Conservation (phyloP, 1,284 basidiomycete species). For the Agroathelia rolfsii region DNA sequence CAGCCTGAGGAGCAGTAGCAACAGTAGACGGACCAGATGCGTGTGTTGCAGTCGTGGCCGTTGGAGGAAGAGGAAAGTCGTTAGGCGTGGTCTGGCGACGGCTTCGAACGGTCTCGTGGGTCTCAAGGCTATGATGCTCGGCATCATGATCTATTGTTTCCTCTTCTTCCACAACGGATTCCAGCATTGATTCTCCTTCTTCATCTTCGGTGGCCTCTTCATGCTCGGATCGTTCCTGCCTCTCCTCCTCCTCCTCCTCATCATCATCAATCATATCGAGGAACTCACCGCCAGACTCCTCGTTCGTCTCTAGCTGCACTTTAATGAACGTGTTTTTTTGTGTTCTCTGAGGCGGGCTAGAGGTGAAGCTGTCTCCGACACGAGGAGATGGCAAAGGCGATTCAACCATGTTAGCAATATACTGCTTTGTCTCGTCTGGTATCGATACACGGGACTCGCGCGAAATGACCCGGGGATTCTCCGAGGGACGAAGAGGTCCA, state of each 20-base stretch:
- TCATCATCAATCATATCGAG: slow-evolving; percentile 51
- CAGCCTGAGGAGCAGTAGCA: too few species aligned
- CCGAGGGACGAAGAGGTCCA: too few species aligned
- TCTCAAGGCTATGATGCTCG: too few species aligned
- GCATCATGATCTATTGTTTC: slow-evolving; percentile 17
- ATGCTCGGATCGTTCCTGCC: slow-evolving; percentile 13
- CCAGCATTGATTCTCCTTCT: slow-evolving; percentile 18
- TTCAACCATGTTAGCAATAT: slow-evolving; percentile 57
- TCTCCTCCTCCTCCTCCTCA: slow-evolving; percentile 19
- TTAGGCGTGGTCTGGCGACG: too few species aligned
- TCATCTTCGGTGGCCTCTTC: slow-evolving; percentile 16
- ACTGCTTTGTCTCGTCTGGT: slow-evolving; percentile 64
- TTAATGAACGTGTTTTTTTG: slow-evolving; percentile 1
- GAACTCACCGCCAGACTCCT: slow-evolving; percentile 36
- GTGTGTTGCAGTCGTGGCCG: too few species aligned
- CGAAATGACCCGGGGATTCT: slow-evolving; percentile 22
- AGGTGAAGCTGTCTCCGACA: slow-evolving; percentile 23
- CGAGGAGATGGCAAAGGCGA: slow-evolving; percentile 49
- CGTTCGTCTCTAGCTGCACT: slow-evolving; percentile 1
- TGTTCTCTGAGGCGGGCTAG: slow-evolving; percentile 13
- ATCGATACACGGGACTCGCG: slow-evolving; percentile 57
- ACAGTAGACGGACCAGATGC: too few species aligned
- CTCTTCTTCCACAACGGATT: slow-evolving; percentile 26
- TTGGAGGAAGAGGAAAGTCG: too few species aligned
- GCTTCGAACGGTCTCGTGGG: too few species aligned